Evolutionary conservation across 805 yeast genomes (phyloP).

Genomic region (Nakazawaea sp.): DNA sequence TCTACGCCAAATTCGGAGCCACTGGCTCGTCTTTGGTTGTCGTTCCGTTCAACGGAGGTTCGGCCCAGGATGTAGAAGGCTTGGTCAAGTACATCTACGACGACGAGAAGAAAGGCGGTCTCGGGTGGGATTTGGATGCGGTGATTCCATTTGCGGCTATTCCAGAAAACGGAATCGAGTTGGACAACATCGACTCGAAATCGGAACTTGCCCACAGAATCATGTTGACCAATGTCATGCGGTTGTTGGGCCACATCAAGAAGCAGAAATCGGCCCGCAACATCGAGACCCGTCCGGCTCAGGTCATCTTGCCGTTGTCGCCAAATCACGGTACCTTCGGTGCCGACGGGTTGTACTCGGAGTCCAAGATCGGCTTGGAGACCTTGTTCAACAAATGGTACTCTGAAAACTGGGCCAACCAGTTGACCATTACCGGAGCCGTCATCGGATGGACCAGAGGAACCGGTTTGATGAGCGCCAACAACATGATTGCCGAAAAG

Average conservation of each 20-base stretch:
- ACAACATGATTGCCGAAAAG: conserved; percentile 96
- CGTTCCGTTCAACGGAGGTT: conserved; percentile 98
- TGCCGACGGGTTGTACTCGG: conserved; percentile 96
- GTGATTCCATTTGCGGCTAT: conserved; percentile 98
- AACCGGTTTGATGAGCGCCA: conserved; percentile 97
- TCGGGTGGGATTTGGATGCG: conserved; percentile 97
- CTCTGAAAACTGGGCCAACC: conserved; percentile 94
- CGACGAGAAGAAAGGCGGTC: conserved; percentile 77
- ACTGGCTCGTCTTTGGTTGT: conserved; percentile 87
- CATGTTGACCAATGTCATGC: conserved; percentile 91
- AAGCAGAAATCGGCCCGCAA: conserved; percentile 69
- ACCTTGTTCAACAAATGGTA: conserved; percentile 98
- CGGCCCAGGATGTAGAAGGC: conserved; percentile 86
- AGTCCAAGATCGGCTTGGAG: conserved; percentile 91
- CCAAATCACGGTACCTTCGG: conserved; percentile 99
- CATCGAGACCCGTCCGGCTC: conserved; percentile 95
- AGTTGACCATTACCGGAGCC: conserved; percentile 96
- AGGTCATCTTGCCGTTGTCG: conserved; percentile 91
- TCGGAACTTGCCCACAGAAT: conserved; percentile 98
- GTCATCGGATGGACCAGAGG: conserved; percentile 99
- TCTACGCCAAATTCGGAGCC: conserved; percentile 91
- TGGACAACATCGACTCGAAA: conserved; percentile 87
- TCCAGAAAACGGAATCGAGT: conserved; percentile 96
- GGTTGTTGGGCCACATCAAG: conserved; percentile 89
- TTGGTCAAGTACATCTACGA: conserved; percentile 81